Conservation (phyloP, 2,329 filamentous ascomycete genomes). For the Botryosphaeria dothidea region DNA sequence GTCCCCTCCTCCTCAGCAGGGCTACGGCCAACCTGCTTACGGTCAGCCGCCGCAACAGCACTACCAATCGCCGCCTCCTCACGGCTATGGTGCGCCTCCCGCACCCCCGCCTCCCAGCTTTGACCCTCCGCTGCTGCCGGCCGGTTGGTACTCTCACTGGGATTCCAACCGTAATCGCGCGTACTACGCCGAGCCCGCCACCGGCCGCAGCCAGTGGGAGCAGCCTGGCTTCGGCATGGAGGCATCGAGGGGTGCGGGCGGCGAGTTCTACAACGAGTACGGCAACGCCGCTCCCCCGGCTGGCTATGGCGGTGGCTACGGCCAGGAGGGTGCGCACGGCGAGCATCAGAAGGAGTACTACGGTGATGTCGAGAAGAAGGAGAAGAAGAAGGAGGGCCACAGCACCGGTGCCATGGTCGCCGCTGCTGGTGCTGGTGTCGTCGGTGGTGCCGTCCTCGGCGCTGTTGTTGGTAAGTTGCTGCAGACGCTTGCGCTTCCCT, state of each 20-base stretch:
- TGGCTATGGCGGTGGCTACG: conserved; percentile 14
- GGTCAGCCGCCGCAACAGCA: conserved; percentile 30
- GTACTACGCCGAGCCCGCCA: conserved; percentile 65
- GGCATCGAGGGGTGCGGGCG: conserved; percentile 22
- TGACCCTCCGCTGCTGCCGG: conserved; percentile 53
- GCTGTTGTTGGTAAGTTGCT: conserved; percentile 55
- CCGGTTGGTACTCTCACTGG: conserved; percentile 65
- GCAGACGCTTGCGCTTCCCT: not conserved
- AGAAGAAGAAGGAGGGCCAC: conserved; percentile 41
- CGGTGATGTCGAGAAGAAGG: conserved; percentile 30
- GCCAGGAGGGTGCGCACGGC: conserved; percentile 22
- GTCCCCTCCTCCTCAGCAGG: conserved; percentile 16
- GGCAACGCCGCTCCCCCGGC: conserved; percentile 15
- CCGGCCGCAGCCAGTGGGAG: conserved; percentile 66
- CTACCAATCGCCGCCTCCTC: conserved; percentile 8
- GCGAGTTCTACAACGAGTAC: conserved; percentile 20
- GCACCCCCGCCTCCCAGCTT: conserved; percentile 33
- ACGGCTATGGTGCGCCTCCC: conserved; percentile 25
- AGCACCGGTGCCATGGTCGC: conserved; percentile 55
- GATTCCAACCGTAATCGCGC: conserved; percentile 63
- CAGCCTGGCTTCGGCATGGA: conserved; percentile 46
- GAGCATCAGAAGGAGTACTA: conserved; percentile 18
- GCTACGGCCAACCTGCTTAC: conserved; percentile 28
- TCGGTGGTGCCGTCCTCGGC: conserved; percentile 60
- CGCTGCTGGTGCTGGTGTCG: conserved; percentile 60